Evolutionary conservation across 2,329 filamentous ascomycete species (phyloP), one percentile per base, ranked within the genome.

Genomic region (Zarea fungicola): DNA sequence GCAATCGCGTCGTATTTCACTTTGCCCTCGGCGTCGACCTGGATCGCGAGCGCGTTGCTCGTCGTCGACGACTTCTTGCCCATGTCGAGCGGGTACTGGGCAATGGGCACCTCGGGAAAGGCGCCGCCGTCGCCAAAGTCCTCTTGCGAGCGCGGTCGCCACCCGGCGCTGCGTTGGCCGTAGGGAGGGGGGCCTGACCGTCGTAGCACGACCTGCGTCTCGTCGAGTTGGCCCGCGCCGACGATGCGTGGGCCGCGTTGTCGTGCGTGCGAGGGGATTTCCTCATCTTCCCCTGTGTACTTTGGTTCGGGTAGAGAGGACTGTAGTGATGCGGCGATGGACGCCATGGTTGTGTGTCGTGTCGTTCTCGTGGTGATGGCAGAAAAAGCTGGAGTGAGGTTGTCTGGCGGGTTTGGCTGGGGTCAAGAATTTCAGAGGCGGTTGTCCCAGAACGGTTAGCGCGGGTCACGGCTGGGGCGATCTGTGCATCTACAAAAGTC

Each of bases 1-100:
- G 92, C 92, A 62, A 99, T 95, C 47, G 91, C 90, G 65, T 96
- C 90, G 72, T 96, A 99, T 68, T 96, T 95, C 54, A 96, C 87
- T 64, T 95, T 95, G 37, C 93, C 93, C 56, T 95, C 86, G 1
- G 78, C 82, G 63, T 97, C 90, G 29, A 97, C 90, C 65, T 95
- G 88, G 26, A 97, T 78, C n/a, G 90, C 85, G 41, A 99, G 78
- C 48, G 93, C 91, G 70, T 96, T 97, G 56, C 84, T 93, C 40
- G 77, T 81, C 26, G 74, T 77, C 8, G 81, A 73, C 29, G 78
- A 77, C 68, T 95, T 95, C 60, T 85, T 83, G 51, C 92, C 92
- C 89, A 97, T 96, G 52, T 95, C 89, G 43, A 96, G 80, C 10
- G 93, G 93, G 64, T 97, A 99, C 64, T 99, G 93, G 36, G 92